Percentiles rank a stretch among this genome's conserved stretches.
Evolutionary conservation across 257 asterid genomes (phyloP).

Genomic region (Fraxinus anomala): DNA sequence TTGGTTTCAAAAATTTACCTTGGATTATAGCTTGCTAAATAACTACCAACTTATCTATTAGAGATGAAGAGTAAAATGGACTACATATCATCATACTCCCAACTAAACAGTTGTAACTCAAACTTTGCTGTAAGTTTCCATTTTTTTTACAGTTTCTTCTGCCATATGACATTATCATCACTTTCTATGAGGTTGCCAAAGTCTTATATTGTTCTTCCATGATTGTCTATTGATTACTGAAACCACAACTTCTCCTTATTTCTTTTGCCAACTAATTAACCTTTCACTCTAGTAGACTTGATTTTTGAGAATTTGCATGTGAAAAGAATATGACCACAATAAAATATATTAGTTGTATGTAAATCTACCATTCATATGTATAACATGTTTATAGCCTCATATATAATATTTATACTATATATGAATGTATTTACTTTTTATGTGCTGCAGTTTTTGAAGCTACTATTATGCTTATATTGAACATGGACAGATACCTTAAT

Average conservation of each 20-base stretch:
- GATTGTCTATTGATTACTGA: background rate
- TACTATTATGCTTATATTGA: background rate
- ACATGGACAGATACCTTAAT: background rate
- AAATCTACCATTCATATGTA: background rate
- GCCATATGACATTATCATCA: background rate
- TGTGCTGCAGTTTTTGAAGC: background rate
- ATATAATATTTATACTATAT: background rate
- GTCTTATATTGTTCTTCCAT: background rate
- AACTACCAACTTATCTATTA: slow-evolving; percentile 5
- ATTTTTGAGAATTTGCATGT: background rate
- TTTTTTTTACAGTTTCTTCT: background rate
- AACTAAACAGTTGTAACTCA: background rate
- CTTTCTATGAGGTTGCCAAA: background rate
- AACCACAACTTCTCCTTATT: background rate
- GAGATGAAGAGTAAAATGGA: slow-evolving; percentile 4
- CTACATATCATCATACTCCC: background rate
- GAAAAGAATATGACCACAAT: background rate
- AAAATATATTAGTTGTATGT: background rate
- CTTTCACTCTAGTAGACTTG: background rate
- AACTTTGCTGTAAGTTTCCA: background rate
- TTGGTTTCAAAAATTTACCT: background rate
- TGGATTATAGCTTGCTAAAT: background rate
- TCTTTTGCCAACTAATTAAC: background rate
- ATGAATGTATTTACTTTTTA: background rate
- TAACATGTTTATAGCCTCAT: background rate